phyloP scores from a whole-genome alignment of 352 stramenopile species.

The Phytophthora pinifolia region DNA sequence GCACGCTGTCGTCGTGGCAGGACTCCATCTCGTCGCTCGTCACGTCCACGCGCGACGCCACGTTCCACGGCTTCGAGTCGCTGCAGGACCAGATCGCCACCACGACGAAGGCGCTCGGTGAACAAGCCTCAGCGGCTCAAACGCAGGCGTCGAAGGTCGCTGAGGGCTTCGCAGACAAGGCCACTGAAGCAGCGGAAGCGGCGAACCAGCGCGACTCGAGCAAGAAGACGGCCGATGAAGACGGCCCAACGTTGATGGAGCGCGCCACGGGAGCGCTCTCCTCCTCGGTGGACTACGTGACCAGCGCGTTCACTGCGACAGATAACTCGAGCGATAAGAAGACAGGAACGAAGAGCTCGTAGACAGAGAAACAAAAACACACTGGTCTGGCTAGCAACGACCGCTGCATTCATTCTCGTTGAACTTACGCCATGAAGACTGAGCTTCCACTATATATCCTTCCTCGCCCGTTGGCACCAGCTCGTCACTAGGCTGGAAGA shows the following conservation, averaged over 20 bases:
- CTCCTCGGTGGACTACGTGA: constrained; percentile 24
- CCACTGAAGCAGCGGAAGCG: constrained; percentile 23
- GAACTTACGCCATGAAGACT: no score
- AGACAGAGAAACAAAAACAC: background rate
- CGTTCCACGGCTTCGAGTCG: constrained; percentile 39
- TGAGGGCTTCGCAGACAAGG: constrained; percentile 13
- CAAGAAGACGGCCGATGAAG: constrained; percentile 11
- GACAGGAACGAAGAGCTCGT: constrained; percentile 10
- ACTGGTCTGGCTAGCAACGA: no score
- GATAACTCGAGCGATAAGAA: constrained; percentile 7
- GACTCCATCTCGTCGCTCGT: constrained; percentile 34
- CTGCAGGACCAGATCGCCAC: constrained; percentile 37
- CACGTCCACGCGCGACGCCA: constrained; percentile 30
- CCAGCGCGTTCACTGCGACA: constrained; percentile 10
- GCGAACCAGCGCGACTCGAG: constrained; percentile 14
- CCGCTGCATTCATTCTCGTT: no score
- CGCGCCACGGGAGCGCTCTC: constrained; percentile 13
- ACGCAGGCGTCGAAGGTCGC: constrained; percentile 5
- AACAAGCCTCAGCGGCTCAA: constrained; percentile 19
- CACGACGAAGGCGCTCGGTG: constrained; percentile 23
- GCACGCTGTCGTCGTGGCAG: constrained; percentile 18
- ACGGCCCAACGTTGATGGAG: constrained; percentile 33
- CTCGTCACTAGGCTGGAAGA: no score
- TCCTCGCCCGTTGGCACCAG: no score
- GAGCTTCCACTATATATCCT: no score